Base-by-base conservation (phyloP, 148 eudicot genomes). In the Fallopia convolvulus region DNA sequence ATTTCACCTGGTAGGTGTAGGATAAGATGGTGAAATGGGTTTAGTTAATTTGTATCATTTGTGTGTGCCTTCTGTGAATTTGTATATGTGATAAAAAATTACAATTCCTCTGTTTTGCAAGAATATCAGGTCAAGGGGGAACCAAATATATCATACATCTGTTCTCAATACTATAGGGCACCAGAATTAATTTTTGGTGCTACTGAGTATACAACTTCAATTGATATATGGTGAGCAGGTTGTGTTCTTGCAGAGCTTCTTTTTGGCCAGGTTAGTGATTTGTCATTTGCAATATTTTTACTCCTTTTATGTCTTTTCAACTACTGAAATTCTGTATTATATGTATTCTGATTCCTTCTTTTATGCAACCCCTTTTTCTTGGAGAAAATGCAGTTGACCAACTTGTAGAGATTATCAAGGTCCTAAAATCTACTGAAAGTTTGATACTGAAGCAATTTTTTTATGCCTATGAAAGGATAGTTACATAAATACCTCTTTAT, bases 241-340 rank as follows among this genome's bases (percentile, higher is more conserved):
- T 92, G 97, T 80, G 92, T 90, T 60, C 91, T 92, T 80, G 94
- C 94, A 75, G 97, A 92, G 84, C 93, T 92, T 55, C 93, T 90
- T 76, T 78, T 89, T 74, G 91, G 97, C 74, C 94, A 88, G 91
- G 94, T 90, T 76, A 56, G 84, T 72, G 11, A 58, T 53, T 21
- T 79, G 17, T 20, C 10, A 76, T 53, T 53, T 71, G 9, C 15
- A 70, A 15, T 6, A 18, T 49, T 21, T 36, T 36, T 36, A 36
- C 39, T 36, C 39, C 39, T 12, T 12, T 32, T 52, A 39, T 52
- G 48, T 11, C 41, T 14, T 23, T 3, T 23, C 47, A 23, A 4
- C 56, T 13, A 48, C 15, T 48, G 12, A 15, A 52, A 15, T 52
- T 52, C 58, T 6, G n/a, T 52, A 0, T n/a, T n/a, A 52, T 17